Evolutionary conservation across 306 rosid genomes (phyloP).

Genomic region (Boehmeria nivea): DNA sequence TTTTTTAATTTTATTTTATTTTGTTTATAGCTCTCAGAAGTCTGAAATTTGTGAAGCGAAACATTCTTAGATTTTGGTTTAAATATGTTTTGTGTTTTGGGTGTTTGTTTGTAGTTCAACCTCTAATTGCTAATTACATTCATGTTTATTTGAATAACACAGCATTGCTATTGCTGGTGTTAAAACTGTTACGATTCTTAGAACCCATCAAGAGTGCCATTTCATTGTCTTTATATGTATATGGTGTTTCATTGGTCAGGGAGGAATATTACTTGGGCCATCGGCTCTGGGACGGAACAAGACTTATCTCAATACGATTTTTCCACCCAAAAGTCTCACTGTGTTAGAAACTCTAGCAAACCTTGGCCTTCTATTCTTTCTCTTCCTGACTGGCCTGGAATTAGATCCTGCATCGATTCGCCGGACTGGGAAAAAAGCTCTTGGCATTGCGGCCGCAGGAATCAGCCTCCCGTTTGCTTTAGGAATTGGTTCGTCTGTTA

Average conservation of each 20-base stretch:
- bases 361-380: constrained; percentile 75
- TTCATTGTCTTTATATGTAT: neutral
- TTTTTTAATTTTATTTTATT: no score
- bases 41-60: neutral
- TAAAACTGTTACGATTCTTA: no score
- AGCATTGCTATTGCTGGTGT: no score
- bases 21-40: neutral
- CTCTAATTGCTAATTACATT: no score
- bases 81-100: neutral
- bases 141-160: no score
- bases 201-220: no score
- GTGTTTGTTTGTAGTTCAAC: no score
- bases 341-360: constrained; percentile 88
- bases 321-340: constrained; percentile 70
- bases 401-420: constrained; percentile 62
- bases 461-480: constrained; percentile 66
- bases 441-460: constrained; percentile 73
- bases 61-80: neutral
- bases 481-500: constrained; percentile 74
- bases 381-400: constrained; percentile 74
- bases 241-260: constrained; percentile 41
- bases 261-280: constrained; percentile 83
- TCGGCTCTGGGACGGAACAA: constrained; percentile 74
- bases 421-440: constrained; percentile 53
- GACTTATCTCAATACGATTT: constrained; percentile 48